phyloP scores from a whole-genome alignment of 1,284 basidiomycete genomes.

The Trichosporon asahii region DNA sequence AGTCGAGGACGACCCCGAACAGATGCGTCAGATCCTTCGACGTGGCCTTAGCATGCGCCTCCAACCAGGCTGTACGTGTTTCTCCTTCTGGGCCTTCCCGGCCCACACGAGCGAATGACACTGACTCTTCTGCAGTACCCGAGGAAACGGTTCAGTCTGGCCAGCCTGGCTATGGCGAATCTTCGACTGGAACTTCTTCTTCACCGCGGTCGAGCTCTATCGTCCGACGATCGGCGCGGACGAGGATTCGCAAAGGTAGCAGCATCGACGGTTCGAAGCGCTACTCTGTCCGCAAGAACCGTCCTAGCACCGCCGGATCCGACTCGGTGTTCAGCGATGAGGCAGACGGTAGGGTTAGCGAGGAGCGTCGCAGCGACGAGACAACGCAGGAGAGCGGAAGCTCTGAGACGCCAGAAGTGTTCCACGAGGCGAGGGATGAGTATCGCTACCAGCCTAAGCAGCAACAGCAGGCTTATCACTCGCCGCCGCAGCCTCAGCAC shows the following conservation, averaged over 20 bases:
- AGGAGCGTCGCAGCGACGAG: slow-evolving; percentile 26
- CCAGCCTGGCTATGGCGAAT: background rate
- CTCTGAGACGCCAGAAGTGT: slow-evolving; percentile 26
- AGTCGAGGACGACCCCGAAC: slow-evolving; percentile 78
- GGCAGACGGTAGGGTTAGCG: slow-evolving; percentile 16
- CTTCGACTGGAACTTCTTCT: background rate
- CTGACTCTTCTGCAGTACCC: slow-evolving; percentile 28
- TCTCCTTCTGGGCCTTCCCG: background rate
- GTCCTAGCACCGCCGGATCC: slow-evolving; percentile 14
- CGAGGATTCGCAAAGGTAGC: slow-evolving; percentile 88
- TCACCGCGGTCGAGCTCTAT: slow-evolving; percentile 74
- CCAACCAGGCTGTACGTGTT: slow-evolving; percentile 58
- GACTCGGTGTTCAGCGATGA: slow-evolving; percentile 12
- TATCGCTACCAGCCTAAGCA: background rate
- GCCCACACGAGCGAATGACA: background rate
- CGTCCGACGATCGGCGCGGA: slow-evolving; percentile 83
- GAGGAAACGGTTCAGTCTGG: slow-evolving; percentile 33
- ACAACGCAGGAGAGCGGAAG: slow-evolving; percentile 23
- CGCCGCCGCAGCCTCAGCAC: slow-evolving; percentile 1
- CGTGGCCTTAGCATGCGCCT: slow-evolving; percentile 85
- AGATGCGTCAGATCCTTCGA: slow-evolving; percentile 74
- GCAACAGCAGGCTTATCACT: background rate
- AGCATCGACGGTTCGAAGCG: slow-evolving; percentile 76
- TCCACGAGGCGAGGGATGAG: slow-evolving; percentile 20
- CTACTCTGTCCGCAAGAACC: slow-evolving; percentile 57